phyloP scores from a whole-genome alignment of 208 protist species.

The Crithidia brevicula region DNA sequence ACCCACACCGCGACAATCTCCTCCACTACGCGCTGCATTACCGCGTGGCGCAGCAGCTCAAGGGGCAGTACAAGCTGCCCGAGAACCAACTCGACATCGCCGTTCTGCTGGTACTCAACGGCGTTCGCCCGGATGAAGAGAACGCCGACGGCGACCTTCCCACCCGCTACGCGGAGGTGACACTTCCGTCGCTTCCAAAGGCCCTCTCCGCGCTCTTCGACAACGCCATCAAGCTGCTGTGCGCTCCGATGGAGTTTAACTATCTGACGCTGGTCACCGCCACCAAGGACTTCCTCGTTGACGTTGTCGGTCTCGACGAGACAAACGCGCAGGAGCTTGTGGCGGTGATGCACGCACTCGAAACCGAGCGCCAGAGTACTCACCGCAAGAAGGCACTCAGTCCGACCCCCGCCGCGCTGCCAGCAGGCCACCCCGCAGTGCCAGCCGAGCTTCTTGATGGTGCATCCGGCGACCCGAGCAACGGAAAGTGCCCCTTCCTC shows the following conservation, averaged over 20 bases:
- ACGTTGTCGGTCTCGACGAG: conserved; percentile 21
- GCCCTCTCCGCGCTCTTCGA: conserved; percentile 37
- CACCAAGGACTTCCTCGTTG: conserved; percentile 16
- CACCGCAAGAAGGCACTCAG: not conserved
- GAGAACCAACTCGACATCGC: conserved; percentile 68
- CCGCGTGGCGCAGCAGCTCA: conserved; percentile 55
- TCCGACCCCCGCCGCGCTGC: not conserved
- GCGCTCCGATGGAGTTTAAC: conserved; percentile 42
- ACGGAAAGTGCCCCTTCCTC: conserved; percentile 61
- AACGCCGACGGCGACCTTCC: conserved; percentile 41
- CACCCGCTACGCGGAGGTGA: conserved; percentile 29
- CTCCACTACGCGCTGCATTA: conserved; percentile 72
- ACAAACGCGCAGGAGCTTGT: conserved; percentile 32
- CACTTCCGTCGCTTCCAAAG: conserved; percentile 45
- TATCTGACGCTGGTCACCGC: conserved; percentile 51
- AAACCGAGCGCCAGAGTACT: conserved; percentile 40
- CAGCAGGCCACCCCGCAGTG: conserved; percentile 13
- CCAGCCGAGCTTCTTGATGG: conserved; percentile 5
- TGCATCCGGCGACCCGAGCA: conserved; percentile 34
- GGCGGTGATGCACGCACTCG: conserved; percentile 27
- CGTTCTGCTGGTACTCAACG: conserved; percentile 52
- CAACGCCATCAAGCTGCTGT: conserved; percentile 29
- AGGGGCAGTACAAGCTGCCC: conserved; percentile 64
- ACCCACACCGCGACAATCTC: conserved; percentile 44
- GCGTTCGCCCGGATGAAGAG: conserved; percentile 25